Evolutionary conservation across 2,329 filamentous ascomycete species (phyloP).

Genomic region (Cladobotryum protrusum): DNA sequence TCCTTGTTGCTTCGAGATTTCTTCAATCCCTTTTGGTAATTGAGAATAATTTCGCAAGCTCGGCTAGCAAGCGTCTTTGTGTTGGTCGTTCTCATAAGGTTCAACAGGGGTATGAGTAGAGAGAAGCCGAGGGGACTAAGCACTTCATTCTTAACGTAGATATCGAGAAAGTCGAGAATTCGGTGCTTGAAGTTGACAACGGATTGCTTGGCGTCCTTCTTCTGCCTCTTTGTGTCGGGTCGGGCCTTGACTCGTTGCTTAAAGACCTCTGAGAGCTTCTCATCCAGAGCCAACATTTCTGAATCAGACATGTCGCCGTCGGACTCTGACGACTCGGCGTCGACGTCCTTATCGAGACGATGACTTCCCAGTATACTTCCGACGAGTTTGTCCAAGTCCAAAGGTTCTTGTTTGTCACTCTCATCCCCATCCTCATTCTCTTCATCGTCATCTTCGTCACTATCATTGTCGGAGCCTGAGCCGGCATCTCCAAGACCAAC

Average conservation of each 20-base stretch:
- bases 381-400: slow-evolving; percentile 64
- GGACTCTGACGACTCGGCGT: slow-evolving; percentile 50
- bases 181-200: slow-evolving; percentile 94
- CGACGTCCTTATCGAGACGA: slow-evolving; percentile 51
- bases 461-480: slow-evolving; percentile 40
- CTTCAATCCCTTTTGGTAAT: slow-evolving; percentile 62
- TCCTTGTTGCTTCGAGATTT: slow-evolving; percentile 39
- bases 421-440: slow-evolving; percentile 34
- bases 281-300: slow-evolving; percentile 86
- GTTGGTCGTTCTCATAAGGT: slow-evolving; percentile 67
- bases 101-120: slow-evolving; percentile 69
- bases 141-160: slow-evolving; percentile 76
- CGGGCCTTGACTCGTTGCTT: slow-evolving; percentile 61
- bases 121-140: slow-evolving; percentile 60
- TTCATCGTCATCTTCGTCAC: slow-evolving; percentile 36
- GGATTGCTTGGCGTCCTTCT: slow-evolving; percentile 79
- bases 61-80: slow-evolving; percentile 71
- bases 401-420: slow-evolving; percentile 37
- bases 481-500: slow-evolving; percentile 39
- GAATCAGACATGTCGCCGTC: slow-evolving; percentile 90
- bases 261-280: slow-evolving; percentile 79
- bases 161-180: slow-evolving; percentile 78
- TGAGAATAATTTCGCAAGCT: slow-evolving; percentile 63
- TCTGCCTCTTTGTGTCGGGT: slow-evolving; percentile 70
- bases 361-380: slow-evolving; percentile 72